Evolutionary conservation across 495 filamentous ascomycete species (phyloP), one percentile per base, ranked within the genome.

Genomic region (Lepidopterella palustris): DNA sequence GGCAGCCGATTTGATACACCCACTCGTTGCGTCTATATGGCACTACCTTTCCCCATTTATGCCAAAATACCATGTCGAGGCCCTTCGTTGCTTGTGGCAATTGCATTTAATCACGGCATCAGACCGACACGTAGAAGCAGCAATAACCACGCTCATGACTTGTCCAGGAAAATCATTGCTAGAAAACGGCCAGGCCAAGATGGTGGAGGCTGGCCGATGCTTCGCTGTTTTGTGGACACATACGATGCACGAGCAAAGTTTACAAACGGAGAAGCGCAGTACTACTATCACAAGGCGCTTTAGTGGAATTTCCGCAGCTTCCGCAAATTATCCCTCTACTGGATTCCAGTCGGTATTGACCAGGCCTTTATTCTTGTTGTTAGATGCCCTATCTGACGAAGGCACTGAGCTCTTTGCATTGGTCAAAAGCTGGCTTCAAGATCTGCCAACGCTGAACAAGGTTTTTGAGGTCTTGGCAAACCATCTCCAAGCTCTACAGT

Each of bases 41-140:
- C 62, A 74, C 24, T 91, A 87, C 68, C 75, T 97, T 31, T 89
- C 89, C 0, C 85, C 89, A 23, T 74, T 85, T 20, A 85, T 84
- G 57, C 92, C 90, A 0, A 95, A 95, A 67, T 92, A 92, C 63
- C 93, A 96, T 69, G 90, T 97, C 23, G 92, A 97, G 71, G 84
- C 90, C 31, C 89, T 95, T 48, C 86, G 88, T 51, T 87, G 84
- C 61, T 73, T 97, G 13, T 95, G 92, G 87, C 82, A 87, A 51
- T 74, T 97, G 45, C 89, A 97, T 64, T 82, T 82, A 0, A 80
- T 82, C 8, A 80, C 83, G 28, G 76, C 74, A 61, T 69, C 74
- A n/a, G 75, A 79, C 56, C 78, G 82, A 62, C 71, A 79, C 25
- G 82, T 96, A 15, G 92, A 97, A 72, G 88, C 89, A 32, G 82